Base-by-base conservation (phyloP, 768 basidiomycete species). In the Serendipita vermifera region DNA sequence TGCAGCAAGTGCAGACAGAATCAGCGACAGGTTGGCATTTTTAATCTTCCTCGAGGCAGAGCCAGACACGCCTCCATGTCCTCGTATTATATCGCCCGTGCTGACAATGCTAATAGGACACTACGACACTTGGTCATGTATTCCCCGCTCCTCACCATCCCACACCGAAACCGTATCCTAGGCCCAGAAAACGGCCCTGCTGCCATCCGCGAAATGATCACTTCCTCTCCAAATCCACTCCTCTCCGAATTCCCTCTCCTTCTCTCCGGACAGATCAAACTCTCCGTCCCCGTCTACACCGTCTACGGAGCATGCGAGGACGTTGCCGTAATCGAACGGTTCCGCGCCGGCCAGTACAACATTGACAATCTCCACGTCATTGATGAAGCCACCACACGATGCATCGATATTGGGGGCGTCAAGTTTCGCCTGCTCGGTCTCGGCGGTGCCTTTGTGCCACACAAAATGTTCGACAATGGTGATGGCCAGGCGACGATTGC, bases 301-400 rank as follows among this genome's bases (percentile, higher is more conserved):
- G 89, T 97, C 33, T 94, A 88, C 81, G 96, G 96, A 26, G 89
- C 94, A 22, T 96, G 94, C 65, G 96, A 99, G 70, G 96, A 99
- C 65, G 90, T 99, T 35, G 63, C 80, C 53, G 78, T 99, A 38
- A 74, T 98, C 60, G 96, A 98, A 74, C 93, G 90, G 69, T 85
- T 98, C 71, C 83, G 96, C 62, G 73, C 82, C 14, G 82, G 82
- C 32, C 73, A 83, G 51, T 92, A 91, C 70, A 72, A 78, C 60
- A 82, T 98, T 61, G 81, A 86, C 61, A 99, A 98, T 68, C 78
- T 99, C 40, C 83, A 87, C 66, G 76, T 99, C 59, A 72, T 99
- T 33, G 93, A 97, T 66, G 96, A 99, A 69, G 90, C 91, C 35
- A 89, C 91, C n/a, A 91, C 91, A 29, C 85, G 88, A 59, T 80